Percentiles rank a stretch among this genome's conserved stretches.
These are phyloP conservation scores for Sugiyamaella qingdaonensis DNA, from an alignment of 805 yeast genomes.

Conservation along the genomic window DNA sequence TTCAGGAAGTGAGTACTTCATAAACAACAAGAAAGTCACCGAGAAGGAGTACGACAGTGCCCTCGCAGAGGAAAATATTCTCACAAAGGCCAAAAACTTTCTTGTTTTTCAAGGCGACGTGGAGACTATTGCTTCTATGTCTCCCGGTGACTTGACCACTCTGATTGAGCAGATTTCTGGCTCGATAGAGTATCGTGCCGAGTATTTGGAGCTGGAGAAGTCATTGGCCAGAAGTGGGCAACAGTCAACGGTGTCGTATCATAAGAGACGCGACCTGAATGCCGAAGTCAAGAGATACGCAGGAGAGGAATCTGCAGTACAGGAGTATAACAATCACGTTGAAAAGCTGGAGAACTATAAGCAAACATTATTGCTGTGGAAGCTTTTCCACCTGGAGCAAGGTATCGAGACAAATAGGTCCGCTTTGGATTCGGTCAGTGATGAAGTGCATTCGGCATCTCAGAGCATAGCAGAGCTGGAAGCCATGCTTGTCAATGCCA, in stretches of 20 bases:
- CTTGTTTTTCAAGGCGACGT: conserved; percentile 97
- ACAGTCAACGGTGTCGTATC: conserved; percentile 56
- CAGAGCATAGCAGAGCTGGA: conserved; percentile 21
- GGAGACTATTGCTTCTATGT: conserved; percentile 85
- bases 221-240: conserved; percentile 29
- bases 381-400: conserved; percentile 56
- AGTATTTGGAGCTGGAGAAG: conserved; percentile 65
- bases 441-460: conserved; percentile 11
- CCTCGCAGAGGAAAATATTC: conserved; percentile 71
- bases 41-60: conserved; percentile 61
- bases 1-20: conserved; percentile 63
- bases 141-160: conserved; percentile 66
- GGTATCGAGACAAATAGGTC: conserved; percentile 27
- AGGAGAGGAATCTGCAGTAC: conserved; percentile 70
- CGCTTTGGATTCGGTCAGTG: conserved; percentile 25
- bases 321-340: conserved; percentile 54
- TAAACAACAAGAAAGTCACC: conserved; percentile 57
- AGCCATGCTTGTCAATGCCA: conserved; percentile 13
- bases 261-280: conserved; percentile 63
- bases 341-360: conserved; percentile 37
- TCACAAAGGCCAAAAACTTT: conserved; percentile 86
- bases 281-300: conserved; percentile 74
- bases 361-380: conserved; percentile 54
- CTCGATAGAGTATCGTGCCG: conserved; percentile 58
- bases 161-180: conserved; percentile 83